Conservation (phyloP, 1,284 basidiomycete genomes). For the Moesziomyces antarcticus region DNA sequence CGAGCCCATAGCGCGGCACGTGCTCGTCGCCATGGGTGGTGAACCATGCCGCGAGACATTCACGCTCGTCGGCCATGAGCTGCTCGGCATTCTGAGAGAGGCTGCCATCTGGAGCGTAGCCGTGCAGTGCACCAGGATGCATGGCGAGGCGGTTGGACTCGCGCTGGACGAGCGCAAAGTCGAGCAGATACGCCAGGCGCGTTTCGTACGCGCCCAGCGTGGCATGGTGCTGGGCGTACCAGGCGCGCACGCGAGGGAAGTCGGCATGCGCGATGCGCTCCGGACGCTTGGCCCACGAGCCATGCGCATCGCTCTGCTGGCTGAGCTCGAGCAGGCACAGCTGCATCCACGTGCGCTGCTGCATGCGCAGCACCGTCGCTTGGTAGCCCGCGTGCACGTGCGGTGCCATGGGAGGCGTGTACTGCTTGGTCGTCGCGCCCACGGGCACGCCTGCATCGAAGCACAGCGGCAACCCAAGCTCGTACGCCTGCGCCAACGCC, state of each 20-base stretch:
- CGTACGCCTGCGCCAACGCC: conserved; percentile 65
- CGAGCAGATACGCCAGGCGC: conserved; percentile 32
- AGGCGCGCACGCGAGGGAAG: conserved; percentile 20
- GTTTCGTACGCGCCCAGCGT: conserved; percentile 30
- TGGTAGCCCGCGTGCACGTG: conserved; percentile 15
- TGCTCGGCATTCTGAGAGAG: conserved; percentile 11
- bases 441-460: conserved; percentile 22
- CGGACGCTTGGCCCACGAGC: conserved; percentile 5
- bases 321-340: conserved; percentile 37
- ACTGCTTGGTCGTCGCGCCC: conserved; percentile 18
- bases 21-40: conserved; percentile 26
- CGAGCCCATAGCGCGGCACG: conserved; percentile 25
- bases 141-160: conserved; percentile 17
- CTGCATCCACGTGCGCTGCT: conserved; percentile 46
- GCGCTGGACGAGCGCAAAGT: conserved; percentile 24
- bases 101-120: conserved; percentile 1
- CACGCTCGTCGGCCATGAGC: conserved; percentile 12
- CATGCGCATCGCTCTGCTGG: conserved; percentile 18
- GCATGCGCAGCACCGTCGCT: conserved; percentile 13
- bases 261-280: conserved; percentile 18
- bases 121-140: too few relatives aligned
- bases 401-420: conserved; percentile 15
- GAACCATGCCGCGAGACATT: conserved; percentile 26
- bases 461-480: conserved; percentile 60
- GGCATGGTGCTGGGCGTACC: conserved; percentile 27